Percentiles rank a stretch among this genome's conserved stretches.
Conservation (phyloP, 768 basidiomycete species). For the Cubamyces sp. region DNA sequence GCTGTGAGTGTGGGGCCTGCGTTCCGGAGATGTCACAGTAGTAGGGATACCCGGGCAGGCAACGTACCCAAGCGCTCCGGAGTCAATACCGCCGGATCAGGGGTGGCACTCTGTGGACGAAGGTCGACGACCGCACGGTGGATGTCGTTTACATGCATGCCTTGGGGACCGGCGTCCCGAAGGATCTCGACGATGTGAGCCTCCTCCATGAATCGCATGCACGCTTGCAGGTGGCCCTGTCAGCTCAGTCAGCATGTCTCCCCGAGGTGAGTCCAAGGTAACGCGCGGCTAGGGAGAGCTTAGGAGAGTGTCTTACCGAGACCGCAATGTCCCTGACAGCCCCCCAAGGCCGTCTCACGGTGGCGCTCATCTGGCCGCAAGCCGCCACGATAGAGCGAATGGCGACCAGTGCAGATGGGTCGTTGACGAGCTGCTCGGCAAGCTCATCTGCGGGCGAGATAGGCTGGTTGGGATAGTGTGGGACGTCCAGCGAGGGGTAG, state of each 20-base stretch:
- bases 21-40: conserved; percentile 30
- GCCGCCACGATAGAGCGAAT: conserved; percentile 69
- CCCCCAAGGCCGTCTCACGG: conserved; percentile 70
- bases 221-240: conserved; percentile 74
- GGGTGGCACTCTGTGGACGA: neutral
- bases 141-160: conserved; percentile 51
- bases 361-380: conserved; percentile 65
- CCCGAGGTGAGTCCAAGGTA: conserved; percentile 53
- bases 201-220: conserved; percentile 72
- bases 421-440: conserved; percentile 57
- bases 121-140: conserved; percentile 38
- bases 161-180: conserved; percentile 59
- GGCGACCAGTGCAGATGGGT: conserved; percentile 61
- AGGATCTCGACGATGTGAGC: conserved; percentile 73
- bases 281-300: conserved; percentile 48
- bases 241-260: neutral
- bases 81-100: conserved; percentile 21
- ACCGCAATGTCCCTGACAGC: conserved; percentile 59
- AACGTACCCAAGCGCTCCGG: conserved; percentile 52
- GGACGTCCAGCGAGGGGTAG: conserved; percentile 15
- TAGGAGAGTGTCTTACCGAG: neutral
- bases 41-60: conserved; percentile 14
- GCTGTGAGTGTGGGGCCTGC: neutral
- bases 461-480: neutral
- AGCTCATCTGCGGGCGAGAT: neutral